Evolutionary conservation across 257 asterid genomes (phyloP).

Genomic region (Datura wrightii): DNA sequence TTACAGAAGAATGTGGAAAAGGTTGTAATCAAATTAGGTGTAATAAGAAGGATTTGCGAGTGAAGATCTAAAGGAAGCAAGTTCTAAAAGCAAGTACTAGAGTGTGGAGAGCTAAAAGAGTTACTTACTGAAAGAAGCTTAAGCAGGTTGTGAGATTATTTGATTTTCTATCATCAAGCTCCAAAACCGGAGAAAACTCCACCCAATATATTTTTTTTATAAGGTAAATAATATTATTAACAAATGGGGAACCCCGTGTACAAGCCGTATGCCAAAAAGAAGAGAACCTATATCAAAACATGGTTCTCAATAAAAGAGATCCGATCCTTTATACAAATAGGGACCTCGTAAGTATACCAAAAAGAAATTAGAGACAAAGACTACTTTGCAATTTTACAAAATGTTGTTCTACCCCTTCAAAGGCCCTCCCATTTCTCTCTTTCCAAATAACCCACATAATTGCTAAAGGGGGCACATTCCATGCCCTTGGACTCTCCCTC

Average conservation of each 20-base stretch:
- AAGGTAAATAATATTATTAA: too few species aligned
- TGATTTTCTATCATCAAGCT: not conserved
- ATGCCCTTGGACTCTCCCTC: too few species aligned
- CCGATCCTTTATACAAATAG: not conserved
- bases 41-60: not conserved
- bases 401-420: too few species aligned
- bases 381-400: too few species aligned
- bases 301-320: not conserved
- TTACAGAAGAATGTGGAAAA: not conserved
- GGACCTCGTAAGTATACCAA: not conserved
- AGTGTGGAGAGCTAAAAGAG: not conserved
- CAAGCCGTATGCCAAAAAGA: not conserved
- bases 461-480: too few species aligned
- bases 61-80: not conserved
- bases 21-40: not conserved
- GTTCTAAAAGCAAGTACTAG: not conserved
- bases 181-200: not conserved
- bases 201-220: not conserved
- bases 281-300: conserved; percentile 4
- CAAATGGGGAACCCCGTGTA: too few species aligned
- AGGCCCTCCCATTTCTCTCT: too few species aligned
- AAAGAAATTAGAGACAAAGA: too few species aligned
- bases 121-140: not conserved
- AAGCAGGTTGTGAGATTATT: not conserved
- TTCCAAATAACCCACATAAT: too few species aligned